Conservation (phyloP, 2,329 filamentous ascomycete genomes). For the Fonsecaea nubica region DNA sequence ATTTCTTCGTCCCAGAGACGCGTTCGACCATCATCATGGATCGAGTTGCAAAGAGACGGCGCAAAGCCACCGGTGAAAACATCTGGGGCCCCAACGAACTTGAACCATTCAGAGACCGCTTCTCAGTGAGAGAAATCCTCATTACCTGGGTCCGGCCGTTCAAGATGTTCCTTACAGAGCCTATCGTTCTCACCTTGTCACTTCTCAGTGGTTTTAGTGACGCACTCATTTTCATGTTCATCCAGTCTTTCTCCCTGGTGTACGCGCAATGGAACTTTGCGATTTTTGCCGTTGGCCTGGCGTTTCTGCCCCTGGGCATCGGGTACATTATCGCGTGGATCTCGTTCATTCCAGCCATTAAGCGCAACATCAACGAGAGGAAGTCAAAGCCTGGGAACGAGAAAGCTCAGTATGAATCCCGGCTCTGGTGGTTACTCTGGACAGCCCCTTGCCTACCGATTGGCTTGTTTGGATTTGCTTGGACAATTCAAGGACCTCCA, state of each 20-base stretch:
- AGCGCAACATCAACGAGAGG: conserved; percentile 55
- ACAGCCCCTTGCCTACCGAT: conserved; percentile 65
- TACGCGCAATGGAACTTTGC: conserved; percentile 66
- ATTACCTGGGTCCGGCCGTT: conserved; percentile 67
- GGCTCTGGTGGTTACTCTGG: conserved; percentile 66
- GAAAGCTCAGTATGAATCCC: conserved; percentile 69
- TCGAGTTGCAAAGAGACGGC: conserved; percentile 75
- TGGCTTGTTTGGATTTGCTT: conserved; percentile 69
- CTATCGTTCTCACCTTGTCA: conserved; percentile 67
- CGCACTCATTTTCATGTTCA: conserved; percentile 70
- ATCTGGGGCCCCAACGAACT: conserved; percentile 77
- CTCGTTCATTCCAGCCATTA: conserved; percentile 63
- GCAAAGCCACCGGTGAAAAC: conserved; percentile 67
- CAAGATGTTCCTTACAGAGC: conserved; percentile 68
- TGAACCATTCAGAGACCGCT: conserved; percentile 61
- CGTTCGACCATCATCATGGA: conserved; percentile 79
- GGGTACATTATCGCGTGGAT: conserved; percentile 67
- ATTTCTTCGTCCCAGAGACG: conserved; percentile 78
- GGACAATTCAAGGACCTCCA: conserved; percentile 62
- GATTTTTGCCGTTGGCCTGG: conserved; percentile 55
- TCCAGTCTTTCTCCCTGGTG: conserved; percentile 67
- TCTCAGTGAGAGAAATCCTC: conserved; percentile 63
- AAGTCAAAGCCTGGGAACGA: conserved; percentile 56
- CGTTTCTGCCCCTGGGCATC: conserved; percentile 63
- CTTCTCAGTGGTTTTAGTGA: conserved; percentile 70